A percentile compares a stretch with the other conserved stretches of the same genome.
These are phyloP conservation scores for Nannochloropsis salina DNA, from an alignment of 108 stramenopile genomes.

Conservation along the genomic window DNA sequence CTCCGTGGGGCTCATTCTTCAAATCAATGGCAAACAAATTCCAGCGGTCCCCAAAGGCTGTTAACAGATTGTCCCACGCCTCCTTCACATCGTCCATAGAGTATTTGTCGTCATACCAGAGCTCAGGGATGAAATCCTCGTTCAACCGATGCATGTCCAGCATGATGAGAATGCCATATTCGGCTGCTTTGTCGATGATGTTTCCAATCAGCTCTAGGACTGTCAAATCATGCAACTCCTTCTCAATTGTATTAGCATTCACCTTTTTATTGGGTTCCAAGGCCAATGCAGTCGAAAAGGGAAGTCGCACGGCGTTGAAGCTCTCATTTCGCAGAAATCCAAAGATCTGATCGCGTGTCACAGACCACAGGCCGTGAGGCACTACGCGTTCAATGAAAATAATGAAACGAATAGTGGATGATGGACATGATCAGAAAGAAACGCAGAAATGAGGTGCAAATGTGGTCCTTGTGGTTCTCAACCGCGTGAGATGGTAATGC, in stretches of 20 bases:
- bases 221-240: conserved; percentile 5
- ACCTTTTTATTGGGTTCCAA: conserved; percentile 6
- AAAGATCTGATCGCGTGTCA: conserved; percentile 8
- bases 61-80: background rate
- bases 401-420: too few relatives aligned
- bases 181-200: conserved; percentile 25
- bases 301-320: conserved; percentile 1
- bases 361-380: conserved; percentile 19
- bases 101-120: conserved; percentile 13
- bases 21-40: conserved; percentile 26
- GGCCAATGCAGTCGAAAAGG: conserved; percentile 1
- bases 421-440: too few relatives aligned
- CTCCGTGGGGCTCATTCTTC: conserved; percentile 26
- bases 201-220: background rate
- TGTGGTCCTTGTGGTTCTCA: too few relatives aligned
- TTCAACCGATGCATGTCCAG: conserved; percentile 27
- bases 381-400: background rate
- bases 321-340: conserved; percentile 14
- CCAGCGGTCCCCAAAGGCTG: background rate
- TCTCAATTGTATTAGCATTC: background rate
- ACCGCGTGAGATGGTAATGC: too few relatives aligned
- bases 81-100: background rate
- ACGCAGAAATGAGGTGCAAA: too few relatives aligned
- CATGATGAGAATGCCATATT: conserved; percentile 24
- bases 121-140: background rate